Evolutionary conservation across 2,329 filamentous ascomycete genomes (phyloP).

Genomic region (Leptographium flavum): DNA sequence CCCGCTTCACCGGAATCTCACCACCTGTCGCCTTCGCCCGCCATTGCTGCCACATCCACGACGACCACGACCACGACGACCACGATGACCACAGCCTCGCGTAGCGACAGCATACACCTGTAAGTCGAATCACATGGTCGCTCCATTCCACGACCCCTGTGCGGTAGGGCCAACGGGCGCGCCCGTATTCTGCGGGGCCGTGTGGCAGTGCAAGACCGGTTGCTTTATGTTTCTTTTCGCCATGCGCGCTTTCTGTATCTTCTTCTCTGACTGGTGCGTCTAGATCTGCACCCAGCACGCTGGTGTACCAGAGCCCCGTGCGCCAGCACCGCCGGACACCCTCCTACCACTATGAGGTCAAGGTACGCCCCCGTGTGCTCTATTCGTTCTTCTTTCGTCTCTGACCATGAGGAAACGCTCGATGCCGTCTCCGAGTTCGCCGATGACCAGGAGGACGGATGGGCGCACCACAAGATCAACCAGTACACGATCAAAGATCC

Average conservation of each 20-base stretch:
- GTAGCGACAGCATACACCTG: not conserved
- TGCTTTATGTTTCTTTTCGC: no score
- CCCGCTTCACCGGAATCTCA: slow-evolving; percentile 7
- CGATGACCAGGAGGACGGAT: slow-evolving; percentile 71
- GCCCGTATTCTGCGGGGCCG: slow-evolving; percentile 10
- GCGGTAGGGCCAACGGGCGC: slow-evolving; percentile 5
- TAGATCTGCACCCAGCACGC: slow-evolving; percentile 29
- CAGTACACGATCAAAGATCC: slow-evolving; percentile 91
- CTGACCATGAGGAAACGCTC: slow-evolving; percentile 58
- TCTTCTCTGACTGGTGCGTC: no score
- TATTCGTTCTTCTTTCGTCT: not conserved
- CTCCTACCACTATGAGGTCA: slow-evolving; percentile 42
- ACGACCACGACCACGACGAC: no score
- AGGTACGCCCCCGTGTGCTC: slow-evolving; percentile 26
- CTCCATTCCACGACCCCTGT: not conserved
- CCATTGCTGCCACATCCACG: not conserved
- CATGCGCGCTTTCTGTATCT: not conserved
- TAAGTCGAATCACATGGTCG: not conserved
- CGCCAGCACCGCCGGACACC: slow-evolving; percentile 44
- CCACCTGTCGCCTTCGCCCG: not conserved
- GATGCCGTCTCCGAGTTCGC: slow-evolving; percentile 79
- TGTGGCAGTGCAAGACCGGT: slow-evolving; percentile 10
- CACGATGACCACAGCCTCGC: not conserved
- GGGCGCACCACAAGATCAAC: slow-evolving; percentile 75
- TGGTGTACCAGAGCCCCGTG: slow-evolving; percentile 35